Evolutionary conservation across 2,329 filamentous ascomycete species (phyloP).

Genomic region (Dothistroma septosporum): DNA sequence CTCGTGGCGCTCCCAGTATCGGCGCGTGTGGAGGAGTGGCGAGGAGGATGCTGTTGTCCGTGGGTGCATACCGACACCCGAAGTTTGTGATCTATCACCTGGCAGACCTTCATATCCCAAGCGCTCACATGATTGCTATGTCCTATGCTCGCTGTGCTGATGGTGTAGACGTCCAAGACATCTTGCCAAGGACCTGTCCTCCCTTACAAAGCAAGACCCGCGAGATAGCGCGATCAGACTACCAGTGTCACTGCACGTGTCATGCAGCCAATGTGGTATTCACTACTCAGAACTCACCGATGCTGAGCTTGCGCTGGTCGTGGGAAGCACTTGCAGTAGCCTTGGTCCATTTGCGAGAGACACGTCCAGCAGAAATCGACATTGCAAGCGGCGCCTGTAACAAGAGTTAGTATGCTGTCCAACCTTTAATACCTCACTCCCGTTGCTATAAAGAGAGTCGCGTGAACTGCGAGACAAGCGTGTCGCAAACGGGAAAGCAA

Average conservation of each 20-base stretch:
- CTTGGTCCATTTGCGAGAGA: slow-evolving; percentile 6
- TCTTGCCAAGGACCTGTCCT: not conserved
- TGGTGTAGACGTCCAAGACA: not conserved
- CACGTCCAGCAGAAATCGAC: slow-evolving; percentile 34
- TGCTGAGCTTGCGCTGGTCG: not conserved
- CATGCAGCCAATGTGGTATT: slow-evolving; percentile 1
- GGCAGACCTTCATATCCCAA: not conserved
- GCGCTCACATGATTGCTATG: not conserved
- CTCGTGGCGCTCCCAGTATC: not conserved
- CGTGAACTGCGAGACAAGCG: not conserved
- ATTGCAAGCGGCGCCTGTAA: slow-evolving; percentile 18
- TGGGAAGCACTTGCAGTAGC: slow-evolving; percentile 13
- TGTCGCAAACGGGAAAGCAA: slow-evolving; percentile 5
- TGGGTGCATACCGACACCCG: too few relatives aligned
- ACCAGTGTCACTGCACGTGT: too few relatives aligned
- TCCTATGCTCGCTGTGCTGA: not conserved
- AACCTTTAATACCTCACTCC: not conserved
- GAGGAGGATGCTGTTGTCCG: too few relatives aligned
- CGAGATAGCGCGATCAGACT: not conserved
- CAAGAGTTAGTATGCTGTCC: not conserved
- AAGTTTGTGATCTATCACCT: not conserved
- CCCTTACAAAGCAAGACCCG: not conserved
- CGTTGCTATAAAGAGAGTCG: not conserved
- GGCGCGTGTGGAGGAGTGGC: too few relatives aligned
- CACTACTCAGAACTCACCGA: too few relatives aligned